Percentiles rank a stretch among this genome's conserved stretches.
Evolutionary conservation across 2,329 filamentous ascomycete genomes (phyloP).

Genomic region (Penicillium griseofulvum): DNA sequence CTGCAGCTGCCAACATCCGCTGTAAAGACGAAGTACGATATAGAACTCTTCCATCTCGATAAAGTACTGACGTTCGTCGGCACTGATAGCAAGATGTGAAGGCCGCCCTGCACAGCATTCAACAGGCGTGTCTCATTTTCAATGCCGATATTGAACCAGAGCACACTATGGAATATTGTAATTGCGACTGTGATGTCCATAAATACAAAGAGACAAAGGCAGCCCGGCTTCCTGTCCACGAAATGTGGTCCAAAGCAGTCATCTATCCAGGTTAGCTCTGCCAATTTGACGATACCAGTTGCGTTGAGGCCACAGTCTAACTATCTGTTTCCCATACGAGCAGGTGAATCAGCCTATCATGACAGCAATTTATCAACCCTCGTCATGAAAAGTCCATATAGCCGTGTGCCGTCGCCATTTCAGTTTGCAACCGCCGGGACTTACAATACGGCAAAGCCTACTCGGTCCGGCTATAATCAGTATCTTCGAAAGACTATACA

Average conservation of each 20-base stretch:
- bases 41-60: not conserved
- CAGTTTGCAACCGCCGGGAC: not conserved
- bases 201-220: conserved; percentile 39
- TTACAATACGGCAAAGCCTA: not conserved
- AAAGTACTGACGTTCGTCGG: not conserved
- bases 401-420: not conserved
- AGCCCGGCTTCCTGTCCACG: conserved; percentile 38
- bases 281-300: not conserved
- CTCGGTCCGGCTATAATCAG: not conserved
- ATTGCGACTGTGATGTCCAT: conserved; percentile 44
- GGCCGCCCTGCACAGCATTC: conserved; percentile 38
- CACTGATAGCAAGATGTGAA: conserved; percentile 28
- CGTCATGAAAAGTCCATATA: not conserved
- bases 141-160: conserved; percentile 51
- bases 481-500: not conserved
- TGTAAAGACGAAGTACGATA: not conserved
- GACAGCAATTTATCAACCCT: not conserved
- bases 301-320: conserved; percentile 9
- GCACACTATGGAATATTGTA: conserved; percentile 41
- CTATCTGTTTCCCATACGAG: conserved; percentile 22
- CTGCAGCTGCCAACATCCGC: not conserved
- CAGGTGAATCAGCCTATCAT: not conserved
- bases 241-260: conserved; percentile 47
- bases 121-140: conserved; percentile 42
- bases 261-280: conserved; percentile 44